Evolutionary conservation across 2,329 filamentous ascomycete species (phyloP).

Genomic region (Epichloe amarillans): DNA sequence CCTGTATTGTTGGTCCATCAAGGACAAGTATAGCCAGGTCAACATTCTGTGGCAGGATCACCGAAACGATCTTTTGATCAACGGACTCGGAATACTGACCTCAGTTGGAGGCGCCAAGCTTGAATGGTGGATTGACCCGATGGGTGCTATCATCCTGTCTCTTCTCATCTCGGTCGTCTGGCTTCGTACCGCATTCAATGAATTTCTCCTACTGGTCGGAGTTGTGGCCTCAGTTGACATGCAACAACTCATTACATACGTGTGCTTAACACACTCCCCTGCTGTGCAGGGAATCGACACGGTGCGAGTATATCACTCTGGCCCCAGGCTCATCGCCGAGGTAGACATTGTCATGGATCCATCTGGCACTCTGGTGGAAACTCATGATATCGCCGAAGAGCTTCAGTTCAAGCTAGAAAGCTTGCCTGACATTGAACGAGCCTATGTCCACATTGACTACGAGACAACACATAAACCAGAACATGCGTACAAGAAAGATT

Average conservation of each 20-base stretch:
- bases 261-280: conserved; percentile 82
- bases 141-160: conserved; percentile 77
- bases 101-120: conserved; percentile 84
- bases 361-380: conserved; percentile 55
- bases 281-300: conserved; percentile 81
- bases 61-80: conserved; percentile 93
- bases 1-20: conserved; percentile 81
- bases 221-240: conserved; percentile 74
- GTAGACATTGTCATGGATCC: conserved; percentile 92
- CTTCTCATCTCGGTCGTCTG: conserved; percentile 67
- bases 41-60: conserved; percentile 94
- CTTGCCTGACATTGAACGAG: conserved; percentile 79
- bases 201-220: conserved; percentile 86
- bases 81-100: conserved; percentile 82
- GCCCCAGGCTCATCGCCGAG: conserved; percentile 80
- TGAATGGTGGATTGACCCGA: conserved; percentile 87
- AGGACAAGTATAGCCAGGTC: conserved; percentile 84
- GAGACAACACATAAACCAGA: conserved; percentile 93
- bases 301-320: conserved; percentile 84
- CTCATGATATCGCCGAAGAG: conserved; percentile 88
- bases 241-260: conserved; percentile 87
- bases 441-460: conserved; percentile 95
- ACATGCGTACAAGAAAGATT: conserved; percentile 50
- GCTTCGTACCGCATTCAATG: conserved; percentile 71
- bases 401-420: conserved; percentile 90